These are phyloP conservation scores for Rhodotorula mucilaginosa DNA, from an alignment of 1,284 basidiomycete genomes.

Conservation along the genomic window DNA sequence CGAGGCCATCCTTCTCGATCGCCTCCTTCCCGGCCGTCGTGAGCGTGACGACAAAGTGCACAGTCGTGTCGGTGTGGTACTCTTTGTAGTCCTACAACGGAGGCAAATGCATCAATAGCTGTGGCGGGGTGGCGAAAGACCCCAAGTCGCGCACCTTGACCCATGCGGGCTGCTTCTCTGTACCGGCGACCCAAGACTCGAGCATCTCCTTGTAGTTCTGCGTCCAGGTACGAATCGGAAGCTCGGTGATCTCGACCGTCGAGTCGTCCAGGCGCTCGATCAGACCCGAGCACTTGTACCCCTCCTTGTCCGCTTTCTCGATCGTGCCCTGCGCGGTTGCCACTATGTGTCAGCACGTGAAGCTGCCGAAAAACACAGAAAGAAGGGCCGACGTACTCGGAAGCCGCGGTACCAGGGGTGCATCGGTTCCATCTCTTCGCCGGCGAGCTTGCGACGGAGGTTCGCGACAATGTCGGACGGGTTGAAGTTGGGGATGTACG, in stretches of 20 bases:
- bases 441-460: constrained; percentile 79
- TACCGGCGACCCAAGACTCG: constrained; percentile 61
- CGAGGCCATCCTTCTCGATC: constrained; percentile 81
- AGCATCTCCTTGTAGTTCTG: constrained; percentile 86
- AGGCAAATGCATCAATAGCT: no score
- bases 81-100: constrained; percentile 84
- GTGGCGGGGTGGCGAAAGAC: not conserved
- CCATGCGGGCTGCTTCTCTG: constrained; percentile 61
- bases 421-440: constrained; percentile 81
- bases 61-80: constrained; percentile 87
- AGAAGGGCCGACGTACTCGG: constrained; percentile 46
- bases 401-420: constrained; percentile 97
- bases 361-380: no score
- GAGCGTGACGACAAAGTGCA: constrained; percentile 87
- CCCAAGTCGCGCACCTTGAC: constrained; percentile 52
- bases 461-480: constrained; percentile 87
- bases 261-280: constrained; percentile 76
- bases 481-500: constrained; percentile 89
- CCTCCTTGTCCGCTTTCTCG: constrained; percentile 74
- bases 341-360: not conserved
- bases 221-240: constrained; percentile 96
- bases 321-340: constrained; percentile 65
- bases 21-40: constrained; percentile 75
- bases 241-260: constrained; percentile 90
- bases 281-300: constrained; percentile 79